Conservation (phyloP, 2,329 filamentous ascomycete species). For the Trichoderma simmonsii region DNA sequence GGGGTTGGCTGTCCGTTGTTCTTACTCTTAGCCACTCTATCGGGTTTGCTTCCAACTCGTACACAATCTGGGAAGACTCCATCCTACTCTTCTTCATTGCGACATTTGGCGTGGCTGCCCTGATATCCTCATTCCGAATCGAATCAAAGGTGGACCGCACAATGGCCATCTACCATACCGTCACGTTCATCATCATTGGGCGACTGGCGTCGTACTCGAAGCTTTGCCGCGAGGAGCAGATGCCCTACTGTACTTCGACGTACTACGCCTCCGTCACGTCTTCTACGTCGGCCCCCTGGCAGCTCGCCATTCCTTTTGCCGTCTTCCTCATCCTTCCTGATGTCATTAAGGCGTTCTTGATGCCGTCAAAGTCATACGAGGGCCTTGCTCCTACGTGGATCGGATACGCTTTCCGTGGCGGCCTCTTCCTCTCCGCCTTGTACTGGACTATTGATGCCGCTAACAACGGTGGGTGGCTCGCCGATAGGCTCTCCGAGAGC, state of each 20-base stretch:
- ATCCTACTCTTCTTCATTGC: constrained; percentile 88
- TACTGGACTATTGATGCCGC: constrained; percentile 92
- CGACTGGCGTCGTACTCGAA: constrained; percentile 83
- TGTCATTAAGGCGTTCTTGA: constrained; percentile 76
- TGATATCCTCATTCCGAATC: constrained; percentile 72
- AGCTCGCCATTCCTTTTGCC: constrained; percentile 75
- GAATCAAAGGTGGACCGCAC: constrained; percentile 64
- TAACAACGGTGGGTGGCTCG: constrained; percentile 80
- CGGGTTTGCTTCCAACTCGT: constrained; percentile 96
- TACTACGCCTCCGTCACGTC: constrained; percentile 92
- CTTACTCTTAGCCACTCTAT: constrained; percentile 86
- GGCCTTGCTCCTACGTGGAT: constrained; percentile 84
- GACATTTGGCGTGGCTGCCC: constrained; percentile 77
- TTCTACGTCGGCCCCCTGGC: constrained; percentile 90
- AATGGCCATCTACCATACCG: constrained; percentile 78
- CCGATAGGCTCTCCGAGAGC: constrained; percentile 49
- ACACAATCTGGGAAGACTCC: constrained; percentile 97
- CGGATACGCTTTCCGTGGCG: constrained; percentile 71
- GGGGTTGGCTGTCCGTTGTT: constrained; percentile 81
- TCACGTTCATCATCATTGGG: constrained; percentile 75
- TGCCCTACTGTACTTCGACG: constrained; percentile 92
- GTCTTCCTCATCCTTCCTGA: constrained; percentile 69
- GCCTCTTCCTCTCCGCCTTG: constrained; percentile 69
- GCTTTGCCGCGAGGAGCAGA: constrained; percentile 95
- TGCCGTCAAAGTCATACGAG: constrained; percentile 80